phyloP scores from a whole-genome alignment of 192 early-diverging fungal species.

The Oehlia diaphana region DNA sequence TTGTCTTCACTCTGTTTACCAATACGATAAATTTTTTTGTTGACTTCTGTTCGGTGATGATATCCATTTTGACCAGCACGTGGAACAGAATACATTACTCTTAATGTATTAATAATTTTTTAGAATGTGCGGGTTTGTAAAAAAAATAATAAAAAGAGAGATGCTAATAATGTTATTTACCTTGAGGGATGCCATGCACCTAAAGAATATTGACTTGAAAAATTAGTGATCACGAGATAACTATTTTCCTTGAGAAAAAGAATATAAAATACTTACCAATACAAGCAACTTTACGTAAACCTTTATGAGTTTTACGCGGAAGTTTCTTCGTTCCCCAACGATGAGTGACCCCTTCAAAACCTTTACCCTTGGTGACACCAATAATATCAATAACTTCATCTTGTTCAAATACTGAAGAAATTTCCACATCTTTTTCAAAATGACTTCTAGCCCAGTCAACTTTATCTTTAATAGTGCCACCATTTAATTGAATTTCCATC shows the following conservation, averaged over 20 bases:
- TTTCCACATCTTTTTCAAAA: conserved; percentile 95
- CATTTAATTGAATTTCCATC: conserved; percentile 99
- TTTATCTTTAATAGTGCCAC: conserved; percentile 94
- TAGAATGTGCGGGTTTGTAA: not conserved
- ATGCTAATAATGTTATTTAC: conserved; percentile 1
- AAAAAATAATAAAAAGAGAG: not conserved
- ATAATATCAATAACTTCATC: conserved; percentile 99
- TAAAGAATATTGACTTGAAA: not conserved
- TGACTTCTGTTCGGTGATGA: conserved; percentile 99
- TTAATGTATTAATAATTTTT: conserved; percentile 70
- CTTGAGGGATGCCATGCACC: conserved; percentile 34
- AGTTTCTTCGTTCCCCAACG: conserved; percentile 99
- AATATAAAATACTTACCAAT: conserved; percentile 85
- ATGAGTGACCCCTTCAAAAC: conserved; percentile 98
- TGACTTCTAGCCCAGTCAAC: conserved; percentile 96
- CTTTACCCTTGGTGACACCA: conserved; percentile 98
- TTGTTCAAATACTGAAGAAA: conserved; percentile 92
- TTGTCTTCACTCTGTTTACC: conserved; percentile 83
- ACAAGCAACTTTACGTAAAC: conserved; percentile 99
- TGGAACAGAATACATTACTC: conserved; percentile 98
- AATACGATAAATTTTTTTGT: conserved; percentile 99
- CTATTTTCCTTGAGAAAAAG: not conserved
- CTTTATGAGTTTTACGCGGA: conserved; percentile 99
- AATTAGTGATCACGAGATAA: not conserved
- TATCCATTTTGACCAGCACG: conserved; percentile 99